phyloP scores from a whole-genome alignment of 129 eudicot genomes.

The Gnaphalium uliginosum region DNA sequence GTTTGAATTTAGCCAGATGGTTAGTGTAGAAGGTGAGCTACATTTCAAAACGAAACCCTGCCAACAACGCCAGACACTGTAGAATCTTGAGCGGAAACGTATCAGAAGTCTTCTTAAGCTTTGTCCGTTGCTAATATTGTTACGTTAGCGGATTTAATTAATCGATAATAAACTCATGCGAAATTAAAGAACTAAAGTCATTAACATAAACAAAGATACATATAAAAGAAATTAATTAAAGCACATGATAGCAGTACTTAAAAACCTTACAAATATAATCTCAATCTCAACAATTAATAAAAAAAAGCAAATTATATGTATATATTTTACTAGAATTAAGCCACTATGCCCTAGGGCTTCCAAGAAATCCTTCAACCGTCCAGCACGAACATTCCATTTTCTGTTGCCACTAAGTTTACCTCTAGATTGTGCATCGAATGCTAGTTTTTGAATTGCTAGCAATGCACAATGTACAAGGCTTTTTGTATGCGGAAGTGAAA shows the following conservation, averaged over 20 bases:
- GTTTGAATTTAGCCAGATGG: neutral
- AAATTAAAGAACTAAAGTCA: neutral
- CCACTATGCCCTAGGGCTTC: conserved; percentile 39
- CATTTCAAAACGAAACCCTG: conserved; percentile 10
- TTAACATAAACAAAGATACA: conserved; percentile 22
- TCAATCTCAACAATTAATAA: conserved; percentile 12
- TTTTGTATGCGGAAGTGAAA: conserved; percentile 19
- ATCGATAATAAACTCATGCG: neutral
- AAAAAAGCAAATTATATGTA: conserved; percentile 30
- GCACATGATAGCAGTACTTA: conserved; percentile 19
- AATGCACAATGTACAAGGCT: conserved; percentile 27
- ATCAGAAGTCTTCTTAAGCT: neutral
- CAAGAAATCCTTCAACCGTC: conserved; percentile 27
- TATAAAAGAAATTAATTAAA: conserved; percentile 20
- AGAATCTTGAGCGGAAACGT: conserved; percentile 17
- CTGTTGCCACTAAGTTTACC: conserved; percentile 17
- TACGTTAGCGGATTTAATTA: neutral
- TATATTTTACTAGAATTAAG: conserved; percentile 36
- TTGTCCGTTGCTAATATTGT: neutral
- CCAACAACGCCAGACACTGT: neutral
- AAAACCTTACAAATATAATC: conserved; percentile 37
- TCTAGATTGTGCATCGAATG: conserved; percentile 25
- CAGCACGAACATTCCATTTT: neutral
- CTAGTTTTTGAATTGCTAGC: conserved; percentile 11
- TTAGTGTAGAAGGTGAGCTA: conserved; percentile 5